Conservation (phyloP, 2,329 filamentous ascomycete species). For the Trichoderma lentiforme region DNA sequence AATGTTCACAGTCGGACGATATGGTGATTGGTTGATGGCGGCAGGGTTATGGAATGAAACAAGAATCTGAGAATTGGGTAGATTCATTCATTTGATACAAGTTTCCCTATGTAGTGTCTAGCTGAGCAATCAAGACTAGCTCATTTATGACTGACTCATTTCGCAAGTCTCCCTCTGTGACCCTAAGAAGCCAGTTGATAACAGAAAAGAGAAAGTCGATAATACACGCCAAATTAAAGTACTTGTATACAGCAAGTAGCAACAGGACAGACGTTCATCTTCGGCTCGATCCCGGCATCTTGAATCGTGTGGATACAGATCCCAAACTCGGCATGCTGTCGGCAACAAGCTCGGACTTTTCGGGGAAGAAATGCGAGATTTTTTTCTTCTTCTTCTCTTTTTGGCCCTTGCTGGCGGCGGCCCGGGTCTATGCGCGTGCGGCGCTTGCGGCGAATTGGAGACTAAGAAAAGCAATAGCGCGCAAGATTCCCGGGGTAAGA, state of each 20-base stretch:
- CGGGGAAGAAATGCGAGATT: neutral
- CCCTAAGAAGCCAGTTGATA: neutral
- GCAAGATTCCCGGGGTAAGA: neutral
- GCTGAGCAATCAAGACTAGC: no score
- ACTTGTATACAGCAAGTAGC: no score
- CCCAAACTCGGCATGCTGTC: neutral
- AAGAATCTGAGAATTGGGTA: no score
- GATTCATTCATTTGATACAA: no score
- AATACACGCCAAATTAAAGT: no score
- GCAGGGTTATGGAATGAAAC: no score
- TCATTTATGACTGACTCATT: neutral
- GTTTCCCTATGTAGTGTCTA: no score
- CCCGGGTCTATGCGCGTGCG: neutral
- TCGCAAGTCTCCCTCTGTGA: neutral
- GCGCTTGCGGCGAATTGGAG: neutral
- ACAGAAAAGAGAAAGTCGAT: neutral
- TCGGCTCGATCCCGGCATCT: neutral
- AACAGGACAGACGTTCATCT: neutral
- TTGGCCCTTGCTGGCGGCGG: neutral
- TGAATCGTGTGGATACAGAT: neutral
- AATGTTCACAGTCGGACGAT: no score
- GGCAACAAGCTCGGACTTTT: constrained; percentile 4
- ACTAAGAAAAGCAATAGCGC: neutral
- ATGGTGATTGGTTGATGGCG: no score
- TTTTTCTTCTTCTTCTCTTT: neutral